A percentile compares a stretch with the other conserved stretches of the same genome.
These are phyloP conservation scores for Piedraia hortae DNA, from an alignment of 2,329 filamentous ascomycete species.

Conservation along the genomic window DNA sequence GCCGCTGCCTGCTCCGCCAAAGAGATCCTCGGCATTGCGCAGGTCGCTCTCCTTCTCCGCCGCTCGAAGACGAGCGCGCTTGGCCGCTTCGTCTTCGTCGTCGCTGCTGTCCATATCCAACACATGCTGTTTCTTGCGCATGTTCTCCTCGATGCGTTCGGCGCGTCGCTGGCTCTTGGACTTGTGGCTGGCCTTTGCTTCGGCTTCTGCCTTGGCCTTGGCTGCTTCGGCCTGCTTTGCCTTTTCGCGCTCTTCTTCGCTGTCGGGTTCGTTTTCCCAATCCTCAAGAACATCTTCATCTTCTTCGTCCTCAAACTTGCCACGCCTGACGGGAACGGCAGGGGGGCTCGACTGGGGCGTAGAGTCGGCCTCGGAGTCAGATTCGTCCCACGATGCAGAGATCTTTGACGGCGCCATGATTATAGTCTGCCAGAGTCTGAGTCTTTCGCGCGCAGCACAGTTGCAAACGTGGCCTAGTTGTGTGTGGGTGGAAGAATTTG, in stretches of 20 bases:
- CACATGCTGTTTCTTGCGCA: constrained; percentile 28
- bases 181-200: constrained; percentile 76
- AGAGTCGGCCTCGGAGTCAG: constrained; percentile 23
- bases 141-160: constrained; percentile 36
- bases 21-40: constrained; percentile 70
- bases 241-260: constrained; percentile 89
- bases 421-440: no score
- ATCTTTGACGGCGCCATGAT: constrained; percentile 12
- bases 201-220: constrained; percentile 71
- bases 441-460: no score
- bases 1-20: constrained; percentile 45
- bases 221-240: constrained; percentile 59
- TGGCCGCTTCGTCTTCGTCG: constrained; percentile 41
- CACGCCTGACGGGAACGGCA: constrained; percentile 16
- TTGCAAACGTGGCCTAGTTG: no score
- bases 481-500: no score
- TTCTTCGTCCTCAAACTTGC: constrained; percentile 72
- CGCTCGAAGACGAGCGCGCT: constrained; percentile 44
- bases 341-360: constrained; percentile 22
- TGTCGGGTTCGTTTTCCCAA: constrained; percentile 93
- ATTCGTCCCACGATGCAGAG: constrained; percentile 16
- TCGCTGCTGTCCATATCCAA: constrained; percentile 30
- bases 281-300: constrained; percentile 74
- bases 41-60: constrained; percentile 76
- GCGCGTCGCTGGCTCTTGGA: constrained; percentile 63